Evolutionary conservation across 805 yeast species (phyloP).

Genomic region (Kodamaea kakaduensis): DNA sequence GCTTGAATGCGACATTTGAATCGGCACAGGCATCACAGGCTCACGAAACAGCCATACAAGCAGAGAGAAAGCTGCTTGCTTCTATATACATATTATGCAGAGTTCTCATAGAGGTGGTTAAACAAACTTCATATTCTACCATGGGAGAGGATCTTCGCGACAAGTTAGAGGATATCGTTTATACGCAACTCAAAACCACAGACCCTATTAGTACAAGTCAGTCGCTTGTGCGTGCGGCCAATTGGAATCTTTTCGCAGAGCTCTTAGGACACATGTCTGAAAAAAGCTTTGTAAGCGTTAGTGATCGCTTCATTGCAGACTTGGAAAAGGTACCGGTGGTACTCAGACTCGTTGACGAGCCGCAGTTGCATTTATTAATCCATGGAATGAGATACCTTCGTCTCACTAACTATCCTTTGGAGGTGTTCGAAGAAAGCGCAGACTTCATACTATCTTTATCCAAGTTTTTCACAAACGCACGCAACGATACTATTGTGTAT

Average conservation of each 20-base stretch:
- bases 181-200: conserved; percentile 80
- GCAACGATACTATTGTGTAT: conserved; percentile 58
- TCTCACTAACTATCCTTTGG: conserved; percentile 80
- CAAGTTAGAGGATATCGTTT: conserved; percentile 88
- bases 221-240: conserved; percentile 77
- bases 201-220: conserved; percentile 67
- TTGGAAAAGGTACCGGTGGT: conserved; percentile 68
- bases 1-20: too few species aligned
- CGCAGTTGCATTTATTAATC: conserved; percentile 67
- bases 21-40: conserved; percentile 36
- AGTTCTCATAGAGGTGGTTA: conserved; percentile 86
- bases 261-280: conserved; percentile 88
- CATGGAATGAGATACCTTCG: conserved; percentile 88
- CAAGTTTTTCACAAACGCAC: conserved; percentile 70
- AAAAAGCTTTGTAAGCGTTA: conserved; percentile 76
- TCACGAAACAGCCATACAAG: conserved; percentile 69
- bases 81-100: conserved; percentile 87
- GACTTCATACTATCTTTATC: conserved; percentile 83
- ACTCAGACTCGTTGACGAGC: conserved; percentile 38
- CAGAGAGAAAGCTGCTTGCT: conserved; percentile 81
- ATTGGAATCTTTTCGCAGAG: conserved; percentile 90
- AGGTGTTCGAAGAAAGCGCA: conserved; percentile 87
- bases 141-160: conserved; percentile 76
- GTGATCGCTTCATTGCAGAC: conserved; percentile 91
- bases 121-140: conserved; percentile 72